Conservation (phyloP, 176 grass and related monocot genomes). For the maize (Zea mays) region DNA sequence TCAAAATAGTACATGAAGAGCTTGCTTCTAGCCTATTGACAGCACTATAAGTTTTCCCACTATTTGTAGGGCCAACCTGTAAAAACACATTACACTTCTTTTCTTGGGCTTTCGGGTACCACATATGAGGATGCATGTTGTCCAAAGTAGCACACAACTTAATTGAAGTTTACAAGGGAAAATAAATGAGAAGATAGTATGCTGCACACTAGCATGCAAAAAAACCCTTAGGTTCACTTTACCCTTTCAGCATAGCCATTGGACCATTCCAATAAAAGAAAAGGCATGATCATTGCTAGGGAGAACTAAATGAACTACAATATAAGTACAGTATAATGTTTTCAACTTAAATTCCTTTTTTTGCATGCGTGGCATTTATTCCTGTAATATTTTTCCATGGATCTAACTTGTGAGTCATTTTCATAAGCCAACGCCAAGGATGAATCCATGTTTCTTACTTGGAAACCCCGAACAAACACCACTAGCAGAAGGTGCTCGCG, state of each 20-base stretch:
- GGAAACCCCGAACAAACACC: too few species aligned
- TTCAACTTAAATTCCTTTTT: too few species aligned
- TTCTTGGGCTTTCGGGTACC: conserved; percentile 86
- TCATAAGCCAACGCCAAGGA: too few species aligned
- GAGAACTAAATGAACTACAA: conserved; percentile 13
- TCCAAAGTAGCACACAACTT: conserved; percentile 36
- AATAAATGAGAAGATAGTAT: neutral
- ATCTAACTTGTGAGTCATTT: too few species aligned
- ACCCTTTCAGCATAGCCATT: conserved; percentile 5
- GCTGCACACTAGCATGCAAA: conserved; percentile 13
- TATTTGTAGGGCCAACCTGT: conserved; percentile 94
- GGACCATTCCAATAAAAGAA: neutral
- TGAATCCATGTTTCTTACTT: too few species aligned
- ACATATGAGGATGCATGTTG: conserved; percentile 76
- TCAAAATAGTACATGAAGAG: conserved; percentile 67
- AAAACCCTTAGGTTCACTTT: conserved; percentile 17
- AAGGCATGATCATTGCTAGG: neutral
- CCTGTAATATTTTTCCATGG: too few species aligned
- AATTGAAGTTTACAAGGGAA: conserved; percentile 16
- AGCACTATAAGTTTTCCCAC: conserved; percentile 95
- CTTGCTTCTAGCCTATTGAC: conserved; percentile 84
- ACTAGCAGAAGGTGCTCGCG: too few species aligned
- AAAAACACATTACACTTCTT: conserved; percentile 97
- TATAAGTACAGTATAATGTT: conserved; percentile 14
- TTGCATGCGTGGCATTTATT: too few species aligned